Evolutionary conservation across 495 filamentous ascomycete genomes (phyloP), one percentile per base, ranked within the genome.

Genomic region (Aspergillus bertholletiae): DNA sequence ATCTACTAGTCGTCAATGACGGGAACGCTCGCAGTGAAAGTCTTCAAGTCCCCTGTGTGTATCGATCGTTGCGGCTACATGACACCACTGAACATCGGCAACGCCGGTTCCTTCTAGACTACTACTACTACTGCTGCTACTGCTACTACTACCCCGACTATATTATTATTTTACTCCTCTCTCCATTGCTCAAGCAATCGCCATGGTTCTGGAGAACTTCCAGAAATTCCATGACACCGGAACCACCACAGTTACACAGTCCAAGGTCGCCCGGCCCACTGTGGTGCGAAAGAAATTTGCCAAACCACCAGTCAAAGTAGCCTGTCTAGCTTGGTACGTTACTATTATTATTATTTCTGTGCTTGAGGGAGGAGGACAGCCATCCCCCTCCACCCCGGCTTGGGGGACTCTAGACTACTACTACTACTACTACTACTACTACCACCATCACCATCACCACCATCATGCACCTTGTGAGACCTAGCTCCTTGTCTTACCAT

Each of bases 271-370:
- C 40, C 56, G 53, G 46, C 59, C 63, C 54, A 51, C 58, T 18
- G 58, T 65, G 52, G 57, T 66, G 60, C 72, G 74, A 58, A 76
- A 74, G 70, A 77, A 76, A 59, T 77, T 77, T 55, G 73, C 74
- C 48, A 75, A 76, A 68, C 82, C 82, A 32, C 83, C 83, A n/a
- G 81, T 84, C 22, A 85, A 85, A 66, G 75, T 82, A 60, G 83
- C 81, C 21, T 85, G 83, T 70, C 64, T 84, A 56, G 74, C 80
- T 56, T 85, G 83, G 82, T 84, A 71, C 67, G 78, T n/a, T n/a
- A n/a, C n/a, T n/a, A n/a, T n/a, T n/a, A n/a, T n/a, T n/a, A n/a
- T n/a, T 67, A 50, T 46, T 55, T 45, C 46, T 13, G 35, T 37
- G n/a, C 7, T 27, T 23, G 11, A 27, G n/a, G n/a, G n/a, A n/a